Evolutionary conservation across 2,329 filamentous ascomycete genomes (phyloP).

Genomic region (Clonostachys chloroleuca): DNA sequence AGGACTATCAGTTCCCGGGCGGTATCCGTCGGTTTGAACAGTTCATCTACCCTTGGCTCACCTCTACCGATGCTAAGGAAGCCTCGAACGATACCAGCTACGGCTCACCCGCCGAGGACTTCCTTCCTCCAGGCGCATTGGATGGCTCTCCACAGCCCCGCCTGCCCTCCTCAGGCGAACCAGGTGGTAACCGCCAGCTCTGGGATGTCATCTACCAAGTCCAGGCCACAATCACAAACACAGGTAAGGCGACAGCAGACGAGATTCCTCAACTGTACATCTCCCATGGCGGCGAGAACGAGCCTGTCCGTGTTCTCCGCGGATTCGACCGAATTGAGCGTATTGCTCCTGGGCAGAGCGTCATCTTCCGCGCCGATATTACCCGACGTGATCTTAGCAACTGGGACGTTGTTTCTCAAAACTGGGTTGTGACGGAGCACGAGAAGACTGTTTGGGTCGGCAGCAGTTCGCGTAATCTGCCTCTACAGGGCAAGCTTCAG

Average conservation of each 20-base stretch:
- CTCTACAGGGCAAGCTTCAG: conserved; percentile 27
- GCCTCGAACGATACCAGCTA: conserved; percentile 57
- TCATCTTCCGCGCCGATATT: conserved; percentile 62
- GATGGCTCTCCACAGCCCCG: conserved; percentile 54
- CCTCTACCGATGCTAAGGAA: conserved; percentile 50
- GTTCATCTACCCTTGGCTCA: conserved; percentile 71
- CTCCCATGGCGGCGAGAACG: conserved; percentile 71
- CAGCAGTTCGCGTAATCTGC: conserved; percentile 49
- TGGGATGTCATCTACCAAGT: conserved; percentile 68
- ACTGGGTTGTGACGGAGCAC: conserved; percentile 66
- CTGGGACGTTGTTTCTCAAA: conserved; percentile 76
- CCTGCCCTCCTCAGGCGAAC: conserved; percentile 42
- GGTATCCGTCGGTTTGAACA: conserved; percentile 43
- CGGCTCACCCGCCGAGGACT: conserved; percentile 50
- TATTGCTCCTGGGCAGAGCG: conserved; percentile 64
- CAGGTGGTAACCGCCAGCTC: conserved; percentile 61
- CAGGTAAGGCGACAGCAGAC: conserved; percentile 58
- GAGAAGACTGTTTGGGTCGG: conserved; percentile 53
- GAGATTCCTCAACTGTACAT: conserved; percentile 78
- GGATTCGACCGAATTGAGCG: conserved; percentile 72
- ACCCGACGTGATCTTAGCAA: conserved; percentile 81
- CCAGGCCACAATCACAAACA: conserved; percentile 67
- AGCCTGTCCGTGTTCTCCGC: conserved; percentile 64
- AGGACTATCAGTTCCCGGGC: conserved; percentile 66
- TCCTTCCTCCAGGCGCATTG: conserved; percentile 54